These are phyloP conservation scores for Rutstroemia sp. DNA, from an alignment of 2,329 filamentous ascomycete species.

Conservation along the genomic window DNA sequence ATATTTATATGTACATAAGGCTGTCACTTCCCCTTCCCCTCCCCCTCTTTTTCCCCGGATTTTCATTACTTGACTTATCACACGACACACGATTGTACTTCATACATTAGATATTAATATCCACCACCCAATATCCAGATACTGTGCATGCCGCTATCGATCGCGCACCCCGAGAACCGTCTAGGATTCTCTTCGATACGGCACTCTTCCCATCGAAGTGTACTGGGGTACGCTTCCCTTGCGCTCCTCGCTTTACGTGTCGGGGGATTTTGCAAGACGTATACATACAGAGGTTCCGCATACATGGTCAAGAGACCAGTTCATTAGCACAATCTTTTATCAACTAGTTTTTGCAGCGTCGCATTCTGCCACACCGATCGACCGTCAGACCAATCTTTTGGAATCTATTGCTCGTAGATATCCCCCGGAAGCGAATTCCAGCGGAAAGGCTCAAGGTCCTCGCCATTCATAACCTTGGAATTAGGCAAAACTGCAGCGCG, in stretches of 20 bases:
- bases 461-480: too few species aligned
- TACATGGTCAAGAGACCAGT: neutral
- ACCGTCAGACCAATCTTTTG: neutral
- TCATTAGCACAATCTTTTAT: neutral
- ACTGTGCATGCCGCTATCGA: too few species aligned
- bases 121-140: neutral
- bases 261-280: neutral
- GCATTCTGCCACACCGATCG: neutral
- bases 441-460: too few species aligned
- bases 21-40: neutral
- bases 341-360: neutral
- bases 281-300: neutral
- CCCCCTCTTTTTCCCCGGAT: constrained; percentile 6
- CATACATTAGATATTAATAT: neutral
- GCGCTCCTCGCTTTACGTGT: neutral
- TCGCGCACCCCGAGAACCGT: too few species aligned
- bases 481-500: too few species aligned
- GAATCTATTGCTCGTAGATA: too few species aligned
- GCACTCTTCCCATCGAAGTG: neutral
- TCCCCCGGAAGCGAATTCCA: too few species aligned
- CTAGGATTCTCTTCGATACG: neutral
- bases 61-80: neutral
- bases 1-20: neutral
- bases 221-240: neutral
- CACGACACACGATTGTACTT: neutral